Evolutionary conservation across 768 basidiomycete species (phyloP), one percentile per base, ranked within the genome.

Genomic region (Termitomyces sp.): DNA sequence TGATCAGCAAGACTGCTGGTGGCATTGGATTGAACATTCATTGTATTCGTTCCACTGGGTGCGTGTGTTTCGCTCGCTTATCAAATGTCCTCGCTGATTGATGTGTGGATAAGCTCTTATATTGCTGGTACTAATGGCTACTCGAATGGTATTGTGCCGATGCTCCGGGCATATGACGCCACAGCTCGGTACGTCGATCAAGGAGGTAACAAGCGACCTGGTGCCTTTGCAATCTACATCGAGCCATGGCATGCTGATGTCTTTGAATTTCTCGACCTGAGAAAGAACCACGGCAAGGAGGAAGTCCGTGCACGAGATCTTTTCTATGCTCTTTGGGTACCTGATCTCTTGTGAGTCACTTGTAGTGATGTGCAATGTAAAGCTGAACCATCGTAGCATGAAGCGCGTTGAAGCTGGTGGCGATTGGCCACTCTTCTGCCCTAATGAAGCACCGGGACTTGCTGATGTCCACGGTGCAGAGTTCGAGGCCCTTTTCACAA

Each of bases 201-300:
- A 69, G 96, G 97, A 52, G 97, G 97, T 27, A 98, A 98, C 82
- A 98, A 98, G 77, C 90, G 97, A 26, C 97, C 97, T 1, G 97
- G 97, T 59, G 97, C 97, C 1, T 98, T 99, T 64, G 92, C 97
- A 18, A 91, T 99, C 71, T 99, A 99, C 75, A 79, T 98, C 68
- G 97, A 99, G 75, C 97, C 97, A 14, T 99, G 97, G 97, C 97
- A 99, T 69, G 84, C 92, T 18, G 97, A 98, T 71, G 72, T 99
- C 69, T 97, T 98, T 65, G 95, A 97, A 58, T 98, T 99, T 78
- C 82, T 99, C 64, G 96, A 98, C 68, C 81, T 99, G 46, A 82
- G 97, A 67, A 98, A 98, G 84, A 99, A 99, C 71, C 96, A 98
- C 65, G 97, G 96, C 54, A 98, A 98, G 72, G 97, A 98, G 73